Evolutionary conservation across 768 basidiomycete species (phyloP), one percentile per base, ranked within the genome.

Genomic region (Russula sp.): DNA sequence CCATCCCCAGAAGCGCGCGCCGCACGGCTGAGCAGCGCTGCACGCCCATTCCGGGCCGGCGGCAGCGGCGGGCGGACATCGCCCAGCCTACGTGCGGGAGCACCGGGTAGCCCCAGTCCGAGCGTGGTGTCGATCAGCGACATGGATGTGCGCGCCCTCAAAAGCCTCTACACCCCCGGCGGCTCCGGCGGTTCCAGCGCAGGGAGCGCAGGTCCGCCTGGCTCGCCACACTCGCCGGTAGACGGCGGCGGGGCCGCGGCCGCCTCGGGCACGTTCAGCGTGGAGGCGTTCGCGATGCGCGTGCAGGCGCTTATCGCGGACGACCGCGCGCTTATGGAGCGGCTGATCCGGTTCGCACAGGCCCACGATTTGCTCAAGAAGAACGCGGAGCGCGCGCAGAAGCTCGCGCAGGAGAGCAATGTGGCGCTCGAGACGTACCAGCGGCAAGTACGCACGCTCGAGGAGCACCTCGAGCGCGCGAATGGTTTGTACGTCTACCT

Each of bases 331-430:
- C 75, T 98, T 63, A 91, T 94, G 64, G 89, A 93, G 73, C 82
- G 94, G 37, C 76, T 94, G 44, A 77, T 92, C 55, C 84, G 91
- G 31, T 89, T 93, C 68, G 94, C 91, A 2, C 87, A 91, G 73
- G 91, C 93, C 55, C 89, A 95, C 63, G 94, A 96, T 67, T 71
- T 95, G 66, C 80, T 96, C 64, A 96, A 94, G 81, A 89, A 87
- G 76, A 94, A 94, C 70, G 92, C 93, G 20, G 92, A 93, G 70
- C 80, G 92, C 54, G 94, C 92, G 22, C 89, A 94, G 78, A 93
- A 92, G 74, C 80, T 96, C 34, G 90, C 91, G 4, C 86, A 88
- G 72, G 94, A 94, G 55, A 89, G 88, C 45, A 86, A 84, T 63
- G 73, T 71, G 20, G 91, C 88, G 31, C 75, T 97, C 47, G 91